Percentiles rank a stretch among this genome's conserved stretches.
Evolutionary conservation across 768 basidiomycete species (phyloP).

Genomic region (Trametes coccinea): DNA sequence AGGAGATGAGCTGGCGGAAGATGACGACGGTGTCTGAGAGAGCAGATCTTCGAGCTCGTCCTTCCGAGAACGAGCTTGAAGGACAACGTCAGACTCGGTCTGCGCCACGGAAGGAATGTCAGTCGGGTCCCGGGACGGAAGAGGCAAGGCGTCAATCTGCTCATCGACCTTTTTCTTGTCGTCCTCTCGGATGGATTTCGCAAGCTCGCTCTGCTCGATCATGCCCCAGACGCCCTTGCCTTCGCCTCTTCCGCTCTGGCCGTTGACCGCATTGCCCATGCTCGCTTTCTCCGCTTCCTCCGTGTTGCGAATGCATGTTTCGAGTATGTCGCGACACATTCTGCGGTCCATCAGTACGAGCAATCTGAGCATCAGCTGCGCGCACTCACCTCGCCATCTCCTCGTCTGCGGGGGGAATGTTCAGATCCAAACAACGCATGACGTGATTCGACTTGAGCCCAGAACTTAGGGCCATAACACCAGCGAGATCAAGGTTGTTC

Average conservation of each 20-base stretch:
- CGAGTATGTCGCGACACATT: constrained; percentile 87
- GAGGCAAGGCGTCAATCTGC: constrained; percentile 21
- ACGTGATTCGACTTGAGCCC: constrained; percentile 82
- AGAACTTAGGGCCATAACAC: constrained; percentile 87
- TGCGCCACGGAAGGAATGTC: constrained; percentile 27
- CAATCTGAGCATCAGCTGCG: neutral
- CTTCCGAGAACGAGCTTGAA: constrained; percentile 44
- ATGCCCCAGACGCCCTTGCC: constrained; percentile 78
- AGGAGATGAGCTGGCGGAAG: constrained; percentile 19
- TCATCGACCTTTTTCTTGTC: constrained; percentile 56
- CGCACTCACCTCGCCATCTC: constrained; percentile 63
- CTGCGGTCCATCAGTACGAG: constrained; percentile 32
- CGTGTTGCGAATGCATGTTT: constrained; percentile 90
- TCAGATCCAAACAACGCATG: constrained; percentile 91
- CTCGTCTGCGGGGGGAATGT: constrained; percentile 85
- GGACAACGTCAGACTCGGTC: constrained; percentile 47
- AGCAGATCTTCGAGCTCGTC: constrained; percentile 31
- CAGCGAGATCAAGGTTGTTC: constrained; percentile 84
- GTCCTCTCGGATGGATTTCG: constrained; percentile 61
- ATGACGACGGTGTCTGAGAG: constrained; percentile 26
- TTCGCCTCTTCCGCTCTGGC: constrained; percentile 50
- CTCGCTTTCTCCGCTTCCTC: constrained; percentile 68
- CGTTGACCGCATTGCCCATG: constrained; percentile 25
- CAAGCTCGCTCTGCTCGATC: constrained; percentile 85
- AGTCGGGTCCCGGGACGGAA: constrained; percentile 22